Evolutionary conservation across 2,329 filamentous ascomycete species (phyloP).

Genomic region (Fusarium sp.): DNA sequence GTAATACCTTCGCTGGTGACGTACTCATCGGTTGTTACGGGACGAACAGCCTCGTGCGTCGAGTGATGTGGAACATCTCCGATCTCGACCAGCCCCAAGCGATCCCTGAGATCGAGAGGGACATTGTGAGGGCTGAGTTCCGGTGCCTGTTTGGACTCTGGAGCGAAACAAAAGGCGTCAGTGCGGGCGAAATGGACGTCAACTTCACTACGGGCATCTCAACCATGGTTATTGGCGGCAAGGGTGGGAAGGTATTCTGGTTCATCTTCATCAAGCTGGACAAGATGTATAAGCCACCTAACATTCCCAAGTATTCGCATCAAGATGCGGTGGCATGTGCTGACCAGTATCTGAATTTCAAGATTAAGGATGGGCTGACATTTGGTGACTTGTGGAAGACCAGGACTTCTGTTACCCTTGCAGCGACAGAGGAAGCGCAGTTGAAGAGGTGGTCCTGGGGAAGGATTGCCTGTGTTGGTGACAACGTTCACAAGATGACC

Average conservation of each 20-base stretch:
- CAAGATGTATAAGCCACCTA: neutral
- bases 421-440: neutral
- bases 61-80: no score
- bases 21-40: no score
- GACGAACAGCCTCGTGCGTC: no score
- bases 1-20: no score
- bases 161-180: neutral
- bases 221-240: neutral
- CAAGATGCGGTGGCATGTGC: neutral
- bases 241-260: neutral
- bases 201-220: neutral
- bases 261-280: neutral
- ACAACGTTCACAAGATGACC: neutral
- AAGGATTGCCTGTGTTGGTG: neutral
- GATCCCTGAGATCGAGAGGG: no score
- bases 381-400: neutral
- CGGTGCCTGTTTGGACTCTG: neutral
- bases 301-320: neutral
- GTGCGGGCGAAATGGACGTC: neutral
- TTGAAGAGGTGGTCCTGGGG: neutral
- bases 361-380: neutral
- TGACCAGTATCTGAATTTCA: neutral
- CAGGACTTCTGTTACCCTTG: neutral
- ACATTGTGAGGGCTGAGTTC: no score
- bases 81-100: no score